Percentiles rank a stretch among this genome's conserved stretches.
These are phyloP conservation scores for Dacryopinax spathularia DNA, from an alignment of 768 basidiomycete species.

Conservation along the genomic window DNA sequence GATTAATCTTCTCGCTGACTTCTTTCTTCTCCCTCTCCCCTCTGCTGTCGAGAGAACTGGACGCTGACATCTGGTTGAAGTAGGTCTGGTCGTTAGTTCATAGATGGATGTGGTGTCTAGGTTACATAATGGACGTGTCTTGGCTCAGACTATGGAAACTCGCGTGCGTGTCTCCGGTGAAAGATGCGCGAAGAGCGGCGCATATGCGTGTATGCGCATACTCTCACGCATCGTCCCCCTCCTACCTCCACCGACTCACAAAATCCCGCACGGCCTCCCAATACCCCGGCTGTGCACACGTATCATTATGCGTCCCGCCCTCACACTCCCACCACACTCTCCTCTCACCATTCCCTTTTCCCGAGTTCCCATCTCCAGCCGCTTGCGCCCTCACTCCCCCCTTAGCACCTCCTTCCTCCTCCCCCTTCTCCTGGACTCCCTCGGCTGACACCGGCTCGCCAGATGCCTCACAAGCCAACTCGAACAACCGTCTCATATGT, in stretches of 20 bases:
- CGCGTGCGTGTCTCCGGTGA: background rate
- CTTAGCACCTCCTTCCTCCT: constrained; percentile 14
- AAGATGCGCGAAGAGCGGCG: background rate
- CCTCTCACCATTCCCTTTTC: constrained; percentile 9
- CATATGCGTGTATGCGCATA: background rate
- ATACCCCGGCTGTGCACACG: constrained; percentile 26
- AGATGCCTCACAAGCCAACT: constrained; percentile 28
- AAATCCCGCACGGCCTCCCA: constrained; percentile 24
- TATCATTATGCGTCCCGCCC: constrained; percentile 30
- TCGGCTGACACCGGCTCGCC: background rate
- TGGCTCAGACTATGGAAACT: no score
- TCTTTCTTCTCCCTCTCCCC: background rate
- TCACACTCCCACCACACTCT: constrained; percentile 24
- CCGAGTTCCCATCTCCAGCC: background rate
- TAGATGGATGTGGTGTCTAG: no score
- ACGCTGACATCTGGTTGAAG: no score
- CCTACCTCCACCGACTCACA: constrained; percentile 10
- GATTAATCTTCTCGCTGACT: constrained; percentile 1
- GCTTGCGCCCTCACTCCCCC: constrained; percentile 10
- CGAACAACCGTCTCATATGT: constrained; percentile 66
- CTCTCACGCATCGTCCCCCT: no score
- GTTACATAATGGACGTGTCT: no score
- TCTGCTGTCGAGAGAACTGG: background rate
- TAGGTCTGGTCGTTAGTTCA: no score
- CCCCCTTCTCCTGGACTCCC: constrained; percentile 2